Base-by-base conservation (phyloP, 148 eudicot genomes). In the Vaccinium vitisidaea region DNA sequence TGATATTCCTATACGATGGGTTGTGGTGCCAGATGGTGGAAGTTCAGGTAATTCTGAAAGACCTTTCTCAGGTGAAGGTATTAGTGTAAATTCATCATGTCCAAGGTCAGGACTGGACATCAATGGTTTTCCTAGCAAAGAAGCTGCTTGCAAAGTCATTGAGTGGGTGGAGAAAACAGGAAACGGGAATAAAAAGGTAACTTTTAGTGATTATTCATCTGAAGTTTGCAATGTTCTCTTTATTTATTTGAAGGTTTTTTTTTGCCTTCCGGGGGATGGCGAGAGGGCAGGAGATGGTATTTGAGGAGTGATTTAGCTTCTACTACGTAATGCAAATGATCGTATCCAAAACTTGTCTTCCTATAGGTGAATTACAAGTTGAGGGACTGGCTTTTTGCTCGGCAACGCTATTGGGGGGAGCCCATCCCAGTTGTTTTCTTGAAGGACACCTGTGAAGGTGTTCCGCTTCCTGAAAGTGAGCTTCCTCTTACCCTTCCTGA, bases 401-500 rank as follows among this genome's bases (percentile, higher is more conserved):
- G 99, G 75, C 99, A 97, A 78, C 95, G 99, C 32, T 97, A 97
- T 77, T 97, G 99, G 99, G 99, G 99, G 84, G 99, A 97, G 88
- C 99, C 99, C 80, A 95, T 97, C 78, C 99, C 99, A 73, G 96
- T 97, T 78, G 86, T 97, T 61, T 94, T 97, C 84, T 80, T 88
- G 75, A 91, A 92, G 79, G 93, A 92, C 36, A 89, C 87, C 58
- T 88, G 93, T 69, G 96, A 94, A 82, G 87, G 84, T 75, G 82
- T 95, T 86, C 93, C 96, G 2, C 90, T 97, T 87, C 92, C 99
- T 82, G 99, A 95, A 91, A 90, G 82, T 80, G 98, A 93, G 84
- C 91, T 97, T 84, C 99, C 99, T 83, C 89, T 97, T 86, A 90
- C 91, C 76, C 99, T 97, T 86, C 99, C 99, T 54, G 98, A 94